A percentile compares a stretch with the other conserved stretches of the same genome.
phyloP scores from a whole-genome alignment of 257 asterid species.

The Rehmannia glutinosa region DNA sequence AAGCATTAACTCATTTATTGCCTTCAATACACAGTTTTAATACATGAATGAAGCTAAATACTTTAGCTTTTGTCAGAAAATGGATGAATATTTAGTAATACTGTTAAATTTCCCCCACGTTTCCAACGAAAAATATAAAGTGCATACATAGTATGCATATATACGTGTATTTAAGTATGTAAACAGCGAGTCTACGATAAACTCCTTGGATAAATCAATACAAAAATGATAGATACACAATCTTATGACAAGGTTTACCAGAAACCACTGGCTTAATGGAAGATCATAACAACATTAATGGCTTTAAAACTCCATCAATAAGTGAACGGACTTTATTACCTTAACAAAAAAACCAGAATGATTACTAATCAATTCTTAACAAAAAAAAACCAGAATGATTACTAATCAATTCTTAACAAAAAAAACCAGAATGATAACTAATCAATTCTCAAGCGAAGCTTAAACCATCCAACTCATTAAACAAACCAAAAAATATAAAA shows the following conservation, averaged over 20 bases:
- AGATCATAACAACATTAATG: background rate
- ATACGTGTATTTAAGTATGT: no score
- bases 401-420: constrained; percentile 2
- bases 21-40: constrained; percentile 10
- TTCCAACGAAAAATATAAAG: background rate
- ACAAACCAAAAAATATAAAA: background rate
- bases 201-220: background rate
- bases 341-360: background rate
- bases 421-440: background rate
- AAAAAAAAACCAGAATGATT: constrained; percentile 4
- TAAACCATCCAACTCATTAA: constrained; percentile 13
- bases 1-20: background rate
- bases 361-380: background rate
- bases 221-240: background rate
- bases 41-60: constrained; percentile 14
- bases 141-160: background rate
- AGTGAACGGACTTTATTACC: constrained; percentile 7
- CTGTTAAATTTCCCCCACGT: background rate
- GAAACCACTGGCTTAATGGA: background rate
- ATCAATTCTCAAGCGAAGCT: constrained; percentile 1
- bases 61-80: constrained; percentile 1
- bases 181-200: background rate
- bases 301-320: background rate
- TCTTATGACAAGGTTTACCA: constrained; percentile 1
- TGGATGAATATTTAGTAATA: background rate